These are phyloP conservation scores for Nitzschia putrida DNA, from an alignment of 108 stramenopile species.

Conservation along the genomic window DNA sequence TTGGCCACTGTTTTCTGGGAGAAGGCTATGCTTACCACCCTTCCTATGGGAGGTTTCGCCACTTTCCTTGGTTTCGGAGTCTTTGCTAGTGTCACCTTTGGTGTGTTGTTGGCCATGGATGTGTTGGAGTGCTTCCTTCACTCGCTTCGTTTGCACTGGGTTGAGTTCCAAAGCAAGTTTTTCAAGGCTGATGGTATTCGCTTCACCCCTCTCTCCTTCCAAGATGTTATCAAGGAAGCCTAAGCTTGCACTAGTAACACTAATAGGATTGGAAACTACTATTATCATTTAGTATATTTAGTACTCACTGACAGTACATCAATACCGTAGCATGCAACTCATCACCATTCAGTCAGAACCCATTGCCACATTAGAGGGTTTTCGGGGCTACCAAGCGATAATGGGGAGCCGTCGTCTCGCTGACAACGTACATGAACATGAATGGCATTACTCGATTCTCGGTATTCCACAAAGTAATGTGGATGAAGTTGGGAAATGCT, in stretches of 20 bases:
- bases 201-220: constrained; percentile 89
- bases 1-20: constrained; percentile 98
- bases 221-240: constrained; percentile 78
- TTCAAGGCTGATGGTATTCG: constrained; percentile 94
- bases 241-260: not conserved
- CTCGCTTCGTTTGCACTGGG: constrained; percentile 98
- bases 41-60: constrained; percentile 89
- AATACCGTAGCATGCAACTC: no score
- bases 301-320: no score
- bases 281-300: no score
- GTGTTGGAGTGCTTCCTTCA: constrained; percentile 99
- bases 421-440: no score
- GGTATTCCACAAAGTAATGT: no score
- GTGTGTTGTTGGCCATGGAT: constrained; percentile 97
- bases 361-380: no score
- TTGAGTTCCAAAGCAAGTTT: constrained; percentile 99
- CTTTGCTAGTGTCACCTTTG: constrained; percentile 95
- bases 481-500: no score
- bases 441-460: no score
- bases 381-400: no score
- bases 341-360: no score
- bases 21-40: constrained; percentile 92
- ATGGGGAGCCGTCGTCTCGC: no score
- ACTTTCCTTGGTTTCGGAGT: constrained; percentile 94
- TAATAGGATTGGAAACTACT: no score